Evolutionary conservation across 192 early-diverging fungal species (phyloP), one percentile per base, ranked within the genome.

Genomic region (Fimicolochytrium jonesii): DNA sequence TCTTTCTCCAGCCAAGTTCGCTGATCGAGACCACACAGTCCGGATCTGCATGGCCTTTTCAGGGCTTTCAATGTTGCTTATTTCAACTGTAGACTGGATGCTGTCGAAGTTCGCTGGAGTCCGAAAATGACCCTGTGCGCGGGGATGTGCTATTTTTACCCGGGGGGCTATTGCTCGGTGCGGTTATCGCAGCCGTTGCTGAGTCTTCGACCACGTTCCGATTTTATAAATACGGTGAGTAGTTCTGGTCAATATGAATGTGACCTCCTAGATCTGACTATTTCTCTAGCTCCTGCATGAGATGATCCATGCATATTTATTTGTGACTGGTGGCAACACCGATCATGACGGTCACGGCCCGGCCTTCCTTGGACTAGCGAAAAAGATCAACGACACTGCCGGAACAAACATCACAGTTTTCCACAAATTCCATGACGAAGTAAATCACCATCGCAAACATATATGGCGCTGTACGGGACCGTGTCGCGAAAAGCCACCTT

Each of bases 251-350:
- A n/a, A n/a, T n/a, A n/a, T n/a, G n/a, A n/a, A n/a, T n/a, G n/a
- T n/a, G n/a, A n/a, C n/a, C n/a, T n/a, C n/a, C n/a, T n/a, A n/a
- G n/a, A n/a, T n/a, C n/a, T n/a, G n/a, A n/a, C n/a, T n/a, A n/a
- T n/a, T n/a, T n/a, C n/a, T n/a, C n/a, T n/a, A n/a, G 2, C 63
- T 88, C 10, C 68, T 88, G 3, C 87, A 87, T 39, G 85, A 88
- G 49, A 87, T 87, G 83, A 86, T 87, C 23, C 85, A 88, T 62
- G 86, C 86, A 6, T 82, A 79, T 35, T 59, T 84, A 9, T 88
- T 88, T 70, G 67, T 87, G 0, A 20, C 20, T 18, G 41, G 41
- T n/a, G 65, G 66, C 20, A 76, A 74, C 35, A 57, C 59, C 22
- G 77, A 85, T 48, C 77, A 74, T 33, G 82, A 81, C 64, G 84